Base-by-base conservation (phyloP, 169 alveolate genomes). In the Babesia ovis region DNA sequence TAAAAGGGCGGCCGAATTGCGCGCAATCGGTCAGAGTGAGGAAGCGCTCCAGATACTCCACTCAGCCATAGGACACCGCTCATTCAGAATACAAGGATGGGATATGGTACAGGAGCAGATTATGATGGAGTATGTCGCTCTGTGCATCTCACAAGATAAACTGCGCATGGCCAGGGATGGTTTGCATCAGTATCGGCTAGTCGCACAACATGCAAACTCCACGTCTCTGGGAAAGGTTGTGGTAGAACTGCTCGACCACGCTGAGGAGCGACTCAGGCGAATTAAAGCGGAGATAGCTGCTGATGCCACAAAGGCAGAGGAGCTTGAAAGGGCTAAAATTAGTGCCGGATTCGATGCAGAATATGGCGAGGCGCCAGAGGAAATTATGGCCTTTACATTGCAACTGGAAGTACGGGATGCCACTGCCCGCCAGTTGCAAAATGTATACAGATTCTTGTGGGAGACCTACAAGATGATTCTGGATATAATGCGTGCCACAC, bases 381-480 rank as follows among this genome's bases (percentile, higher is more conserved):
- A 85, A 34, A 60, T 92, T 60, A 77, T 92, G 89, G 84, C 91
- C 14, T 79, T 85, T 66, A 90, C 95, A 9, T 72, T 92, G 77
- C 95, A 92, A 70, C 83, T 91, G 14, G 95, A 85, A 71, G 85
- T 91, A 74, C 31, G 93, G 27, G 95, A 91, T 20, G 86, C 89
- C n/a, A 74, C 83, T 37, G 92, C 90, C 51, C 71, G 91, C 69
- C 69, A 82, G 31, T 71, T 91, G 69, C 94, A 91, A 66, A 85
- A 91, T 41, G 90, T 93, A 34, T 92, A 90, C 70, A 90, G 95
- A 68, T 94, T 95, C 83, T 90, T 93, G 51, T 93, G 98, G 98
- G 99, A 97, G 55, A 93, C 96, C 9, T 97, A 96, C 85, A 95
- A 95, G 76, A 96, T 95, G 86, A 89, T 95, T 62, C 86, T 97